These are phyloP conservation scores for Coemansia sp. DNA, from an alignment of 192 early-diverging fungal genomes.

Conservation along the genomic window DNA sequence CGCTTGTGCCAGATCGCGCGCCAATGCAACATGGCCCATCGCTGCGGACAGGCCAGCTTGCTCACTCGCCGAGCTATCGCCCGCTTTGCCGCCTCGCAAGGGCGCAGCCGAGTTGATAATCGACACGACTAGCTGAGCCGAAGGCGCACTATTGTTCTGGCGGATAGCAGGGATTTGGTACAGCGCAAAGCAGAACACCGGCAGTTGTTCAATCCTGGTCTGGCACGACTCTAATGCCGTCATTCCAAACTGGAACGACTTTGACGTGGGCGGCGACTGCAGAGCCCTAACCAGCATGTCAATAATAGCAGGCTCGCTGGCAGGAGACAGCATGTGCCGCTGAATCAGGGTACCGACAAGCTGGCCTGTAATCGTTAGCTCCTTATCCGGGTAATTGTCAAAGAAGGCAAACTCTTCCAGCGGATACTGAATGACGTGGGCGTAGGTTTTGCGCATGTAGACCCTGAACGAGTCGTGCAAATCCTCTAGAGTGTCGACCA, in stretches of 20 bases:
- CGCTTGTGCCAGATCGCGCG: constrained; percentile 1
- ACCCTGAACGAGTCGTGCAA: constrained; percentile 73
- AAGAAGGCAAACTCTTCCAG: constrained; percentile 97
- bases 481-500: constrained; percentile 76
- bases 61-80: constrained; percentile 8
- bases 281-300: constrained; percentile 86
- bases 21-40: constrained; percentile 37
- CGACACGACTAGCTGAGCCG: constrained; percentile 33
- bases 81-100: constrained; percentile 20
- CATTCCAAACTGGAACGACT: constrained; percentile 87
- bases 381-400: constrained; percentile 88
- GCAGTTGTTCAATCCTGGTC: constrained; percentile 80
- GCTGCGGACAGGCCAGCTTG: neutral
- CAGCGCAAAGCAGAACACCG: constrained; percentile 78
- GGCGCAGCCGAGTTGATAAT: constrained; percentile 26
- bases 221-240: constrained; percentile 82
- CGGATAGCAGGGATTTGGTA: constrained; percentile 79
- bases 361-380: constrained; percentile 80
- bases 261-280: constrained; percentile 69
- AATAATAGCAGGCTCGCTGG: constrained; percentile 80
- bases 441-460: constrained; percentile 77
- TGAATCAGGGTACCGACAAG: constrained; percentile 90
- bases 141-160: constrained; percentile 52
- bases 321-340: constrained; percentile 75
- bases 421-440: constrained; percentile 87